phyloP scores from a whole-genome alignment of 441 rosid species.

The Aleurites moluccanus region DNA sequence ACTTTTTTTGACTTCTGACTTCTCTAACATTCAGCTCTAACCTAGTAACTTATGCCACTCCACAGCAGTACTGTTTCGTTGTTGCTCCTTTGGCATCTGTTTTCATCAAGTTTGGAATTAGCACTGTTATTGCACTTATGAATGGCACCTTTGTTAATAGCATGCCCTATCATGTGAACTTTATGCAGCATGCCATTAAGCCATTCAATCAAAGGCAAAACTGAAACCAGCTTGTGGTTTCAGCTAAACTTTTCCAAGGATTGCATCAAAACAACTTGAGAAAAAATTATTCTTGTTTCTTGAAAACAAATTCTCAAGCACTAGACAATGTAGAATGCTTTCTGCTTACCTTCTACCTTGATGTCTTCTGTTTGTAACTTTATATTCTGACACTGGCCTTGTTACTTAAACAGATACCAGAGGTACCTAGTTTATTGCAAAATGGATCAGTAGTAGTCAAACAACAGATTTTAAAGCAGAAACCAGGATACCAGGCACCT shows the following conservation, averaged over 20 bases:
- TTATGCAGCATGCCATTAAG: background rate
- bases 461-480: conserved; percentile 44
- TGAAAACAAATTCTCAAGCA: background rate
- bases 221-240: too few species aligned
- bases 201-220: background rate
- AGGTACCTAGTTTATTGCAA: conserved; percentile 54
- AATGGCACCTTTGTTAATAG: background rate
- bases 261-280: background rate
- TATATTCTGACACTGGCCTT: background rate
- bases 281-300: background rate
- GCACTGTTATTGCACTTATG: background rate
- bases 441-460: conserved; percentile 53
- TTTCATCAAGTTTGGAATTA: background rate
- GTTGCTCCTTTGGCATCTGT: background rate
- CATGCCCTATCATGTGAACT: background rate
- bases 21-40: background rate
- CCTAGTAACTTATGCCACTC: background rate
- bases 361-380: background rate
- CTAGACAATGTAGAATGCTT: background rate
- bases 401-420: conserved; percentile 41
- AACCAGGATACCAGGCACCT: conserved; percentile 29
- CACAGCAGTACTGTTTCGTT: background rate
- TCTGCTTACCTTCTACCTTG: background rate
- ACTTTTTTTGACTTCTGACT: background rate
- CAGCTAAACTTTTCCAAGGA: background rate